Conservation (phyloP, 768 basidiomycete species). For the Calocybe indica region DNA sequence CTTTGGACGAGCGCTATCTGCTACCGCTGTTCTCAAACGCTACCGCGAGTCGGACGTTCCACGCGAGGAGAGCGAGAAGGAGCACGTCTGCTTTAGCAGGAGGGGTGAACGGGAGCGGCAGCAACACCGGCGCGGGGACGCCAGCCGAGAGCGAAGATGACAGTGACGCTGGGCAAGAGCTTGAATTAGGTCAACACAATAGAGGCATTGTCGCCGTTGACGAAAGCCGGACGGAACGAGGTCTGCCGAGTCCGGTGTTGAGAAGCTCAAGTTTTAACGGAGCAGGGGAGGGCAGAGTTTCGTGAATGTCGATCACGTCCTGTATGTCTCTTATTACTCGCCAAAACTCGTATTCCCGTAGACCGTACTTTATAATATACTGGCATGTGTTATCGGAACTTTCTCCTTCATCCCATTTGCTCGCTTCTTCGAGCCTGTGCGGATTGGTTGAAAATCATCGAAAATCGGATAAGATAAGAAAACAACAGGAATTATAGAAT, state of each 20-base stretch:
- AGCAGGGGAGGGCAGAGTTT: slow-evolving; percentile 14
- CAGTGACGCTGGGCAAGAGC: slow-evolving; percentile 30
- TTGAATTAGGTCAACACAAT: slow-evolving; percentile 31
- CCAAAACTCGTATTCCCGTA: background rate
- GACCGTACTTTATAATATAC: background rate
- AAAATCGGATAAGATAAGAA: no score
- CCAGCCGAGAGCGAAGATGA: slow-evolving; percentile 38
- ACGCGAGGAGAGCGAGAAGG: slow-evolving; percentile 66
- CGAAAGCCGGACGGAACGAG: slow-evolving; percentile 56
- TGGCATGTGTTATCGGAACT: background rate
- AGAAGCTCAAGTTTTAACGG: slow-evolving; percentile 23
- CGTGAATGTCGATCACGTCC: slow-evolving; percentile 3
- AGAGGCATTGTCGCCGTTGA: slow-evolving; percentile 24
- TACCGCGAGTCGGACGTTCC: slow-evolving; percentile 81
- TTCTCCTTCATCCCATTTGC: no score
- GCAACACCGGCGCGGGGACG: slow-evolving; percentile 23
- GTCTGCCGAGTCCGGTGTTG: slow-evolving; percentile 58
- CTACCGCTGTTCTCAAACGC: slow-evolving; percentile 91
- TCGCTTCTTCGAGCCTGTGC: no score
- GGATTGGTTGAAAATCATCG: no score
- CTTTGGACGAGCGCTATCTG: slow-evolving; percentile 90
- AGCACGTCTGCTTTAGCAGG: slow-evolving; percentile 24
- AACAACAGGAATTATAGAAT: no score
- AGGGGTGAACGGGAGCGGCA: slow-evolving; percentile 29
- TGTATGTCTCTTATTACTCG: no score